Evolutionary conservation across 2,329 filamentous ascomycete genomes (phyloP).

Genomic region (Phialocephala sp.): DNA sequence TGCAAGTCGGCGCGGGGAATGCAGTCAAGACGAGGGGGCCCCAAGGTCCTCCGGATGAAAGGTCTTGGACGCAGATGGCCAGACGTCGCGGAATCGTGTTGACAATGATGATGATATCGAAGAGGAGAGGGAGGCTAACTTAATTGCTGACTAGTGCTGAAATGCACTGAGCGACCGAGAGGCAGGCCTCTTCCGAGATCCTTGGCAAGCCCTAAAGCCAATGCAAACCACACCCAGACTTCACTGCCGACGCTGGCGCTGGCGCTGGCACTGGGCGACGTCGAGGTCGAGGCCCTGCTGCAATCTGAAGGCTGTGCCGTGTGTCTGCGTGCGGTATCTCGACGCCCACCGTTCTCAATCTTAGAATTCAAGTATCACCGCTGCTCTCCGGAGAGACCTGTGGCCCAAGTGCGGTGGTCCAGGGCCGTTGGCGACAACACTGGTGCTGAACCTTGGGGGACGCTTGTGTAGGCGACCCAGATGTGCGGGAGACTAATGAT

Average conservation of each 20-base stretch:
- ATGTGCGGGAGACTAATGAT: conserved; percentile 35
- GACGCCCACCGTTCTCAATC: neutral
- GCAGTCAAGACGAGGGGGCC: conserved; percentile 14
- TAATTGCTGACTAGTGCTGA: conserved; percentile 31
- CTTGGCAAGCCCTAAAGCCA: conserved; percentile 29
- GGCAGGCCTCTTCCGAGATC: conserved; percentile 18
- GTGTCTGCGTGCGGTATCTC: neutral
- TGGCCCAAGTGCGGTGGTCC: neutral
- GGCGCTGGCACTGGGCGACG: neutral
- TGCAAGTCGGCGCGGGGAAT: conserved; percentile 15
- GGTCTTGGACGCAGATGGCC: conserved; percentile 7
- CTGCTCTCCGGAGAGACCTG: neutral
- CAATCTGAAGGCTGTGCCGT: conserved; percentile 2
- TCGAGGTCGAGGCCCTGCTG: conserved; percentile 9
- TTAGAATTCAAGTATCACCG: neutral
- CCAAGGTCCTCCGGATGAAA: conserved; percentile 19
- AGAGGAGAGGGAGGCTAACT: conserved; percentile 33
- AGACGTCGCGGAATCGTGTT: conserved; percentile 9
- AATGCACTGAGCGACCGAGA: conserved; percentile 20
- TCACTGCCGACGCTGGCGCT: conserved; percentile 6
- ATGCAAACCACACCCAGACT: conserved; percentile 11
- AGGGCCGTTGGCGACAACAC: conserved; percentile 19
- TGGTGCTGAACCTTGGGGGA: conserved; percentile 20
- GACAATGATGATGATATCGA: conserved; percentile 20
- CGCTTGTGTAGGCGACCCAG: conserved; percentile 40